Conservation (phyloP, 1,284 basidiomycete genomes). For the Cutaneotrichosporon arboriforme region DNA sequence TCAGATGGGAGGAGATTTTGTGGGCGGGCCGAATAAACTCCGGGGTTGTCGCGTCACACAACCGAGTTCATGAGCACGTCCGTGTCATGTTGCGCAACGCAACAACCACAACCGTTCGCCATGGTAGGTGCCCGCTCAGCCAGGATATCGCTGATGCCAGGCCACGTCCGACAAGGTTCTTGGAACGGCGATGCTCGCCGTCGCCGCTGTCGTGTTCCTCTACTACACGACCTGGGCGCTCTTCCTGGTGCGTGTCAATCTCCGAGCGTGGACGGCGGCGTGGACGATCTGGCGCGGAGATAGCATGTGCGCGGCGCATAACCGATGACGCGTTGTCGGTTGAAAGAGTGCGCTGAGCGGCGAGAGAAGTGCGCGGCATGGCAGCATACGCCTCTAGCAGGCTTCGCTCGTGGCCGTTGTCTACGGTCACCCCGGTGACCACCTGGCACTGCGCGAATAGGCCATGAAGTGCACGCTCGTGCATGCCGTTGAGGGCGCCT, state of each 20-base stretch:
- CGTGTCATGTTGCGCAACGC: not conserved
- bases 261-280: not conserved
- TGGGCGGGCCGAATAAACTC: no score
- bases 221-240: conserved; percentile 92
- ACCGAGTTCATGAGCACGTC: not conserved
- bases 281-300: no score
- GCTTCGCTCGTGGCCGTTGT: no score
- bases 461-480: no score
- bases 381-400: no score
- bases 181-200: conserved; percentile 71
- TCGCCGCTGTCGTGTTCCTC: conserved; percentile 67
- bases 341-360: no score
- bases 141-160: conserved; percentile 48
- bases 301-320: not conserved
- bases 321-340: no score
- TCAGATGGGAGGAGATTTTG: no score
- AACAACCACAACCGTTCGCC: not conserved
- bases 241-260: conserved; percentile 60
- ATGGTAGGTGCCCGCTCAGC: not conserved
- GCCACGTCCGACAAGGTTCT: conserved; percentile 72
- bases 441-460: no score
- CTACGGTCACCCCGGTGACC: no score
- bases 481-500: no score
- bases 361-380: no score
- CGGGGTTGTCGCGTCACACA: not conserved